phyloP scores from a whole-genome alignment of 1,139 yeast species.

The Pneumocystis sp. region DNA sequence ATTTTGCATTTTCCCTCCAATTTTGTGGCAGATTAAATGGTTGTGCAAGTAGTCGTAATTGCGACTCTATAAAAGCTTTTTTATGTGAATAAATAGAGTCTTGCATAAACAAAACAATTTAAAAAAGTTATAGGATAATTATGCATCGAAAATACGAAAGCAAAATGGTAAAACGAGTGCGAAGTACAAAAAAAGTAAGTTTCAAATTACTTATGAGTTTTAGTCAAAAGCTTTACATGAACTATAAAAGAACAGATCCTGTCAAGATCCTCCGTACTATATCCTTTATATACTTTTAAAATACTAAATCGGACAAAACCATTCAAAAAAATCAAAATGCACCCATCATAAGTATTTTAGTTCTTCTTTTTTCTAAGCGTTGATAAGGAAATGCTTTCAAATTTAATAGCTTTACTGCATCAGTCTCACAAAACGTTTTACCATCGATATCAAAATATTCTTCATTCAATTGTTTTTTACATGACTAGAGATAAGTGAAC shows the following conservation, averaged over 20 bases:
- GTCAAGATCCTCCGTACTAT: neutral
- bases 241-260: neutral
- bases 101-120: neutral
- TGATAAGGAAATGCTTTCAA: neutral
- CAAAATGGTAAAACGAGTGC: neutral
- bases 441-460: slow-evolving; percentile 2
- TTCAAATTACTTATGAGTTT: neutral
- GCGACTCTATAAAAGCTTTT: neutral
- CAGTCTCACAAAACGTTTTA: neutral
- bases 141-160: neutral
- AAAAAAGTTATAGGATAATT: neutral
- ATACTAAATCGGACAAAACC: neutral
- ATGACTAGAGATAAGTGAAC: neutral
- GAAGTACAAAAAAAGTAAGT: neutral
- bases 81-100: neutral
- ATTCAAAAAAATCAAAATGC: neutral
- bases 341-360: slow-evolving; percentile 1
- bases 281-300: neutral
- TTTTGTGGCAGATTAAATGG: neutral
- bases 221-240: neutral
- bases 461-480: neutral
- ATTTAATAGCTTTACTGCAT: neutral
- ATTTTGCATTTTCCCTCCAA: neutral
- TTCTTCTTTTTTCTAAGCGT: neutral
- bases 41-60: neutral